Percentiles rank a stretch among this genome's conserved stretches.
These are phyloP conservation scores for Clohesyomyces aquaticus DNA, from an alignment of 495 filamentous ascomycete genomes.

Conservation along the genomic window DNA sequence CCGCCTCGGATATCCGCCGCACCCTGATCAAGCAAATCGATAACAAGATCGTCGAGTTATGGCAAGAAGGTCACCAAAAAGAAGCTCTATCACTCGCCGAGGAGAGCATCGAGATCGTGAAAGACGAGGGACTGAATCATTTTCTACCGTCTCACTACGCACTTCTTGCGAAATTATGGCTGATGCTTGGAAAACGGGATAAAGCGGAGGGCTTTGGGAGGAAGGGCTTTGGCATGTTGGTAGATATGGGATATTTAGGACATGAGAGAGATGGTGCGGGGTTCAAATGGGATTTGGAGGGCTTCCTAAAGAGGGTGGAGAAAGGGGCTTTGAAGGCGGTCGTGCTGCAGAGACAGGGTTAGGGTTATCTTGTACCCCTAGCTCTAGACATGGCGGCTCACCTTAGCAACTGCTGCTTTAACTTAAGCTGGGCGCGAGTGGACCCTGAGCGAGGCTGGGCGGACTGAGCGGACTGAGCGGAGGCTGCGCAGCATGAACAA, in stretches of 20 bases:
- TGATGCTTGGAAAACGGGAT: constrained; percentile 4
- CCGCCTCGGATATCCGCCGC: constrained; percentile 15
- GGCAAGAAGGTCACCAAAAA: background rate
- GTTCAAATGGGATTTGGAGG: constrained; percentile 24
- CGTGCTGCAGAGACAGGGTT: no score
- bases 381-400: no score
- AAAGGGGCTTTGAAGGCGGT: constrained; percentile 4
- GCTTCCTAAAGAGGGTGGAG: constrained; percentile 15
- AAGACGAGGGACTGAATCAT: constrained; percentile 9
- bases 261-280: background rate
- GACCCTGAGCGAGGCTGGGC: no score
- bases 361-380: no score
- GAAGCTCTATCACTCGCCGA: constrained; percentile 14
- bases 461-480: no score
- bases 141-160: constrained; percentile 22
- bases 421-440: no score
- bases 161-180: constrained; percentile 13
- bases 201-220: constrained; percentile 16
- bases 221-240: constrained; percentile 8
- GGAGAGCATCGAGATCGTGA: constrained; percentile 15
- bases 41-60: background rate
- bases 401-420: no score
- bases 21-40: background rate
- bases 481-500: no score
- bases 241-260: constrained; percentile 19